Conservation (phyloP, 164 flowering plant genomes). For the Saururus chinensis region DNA sequence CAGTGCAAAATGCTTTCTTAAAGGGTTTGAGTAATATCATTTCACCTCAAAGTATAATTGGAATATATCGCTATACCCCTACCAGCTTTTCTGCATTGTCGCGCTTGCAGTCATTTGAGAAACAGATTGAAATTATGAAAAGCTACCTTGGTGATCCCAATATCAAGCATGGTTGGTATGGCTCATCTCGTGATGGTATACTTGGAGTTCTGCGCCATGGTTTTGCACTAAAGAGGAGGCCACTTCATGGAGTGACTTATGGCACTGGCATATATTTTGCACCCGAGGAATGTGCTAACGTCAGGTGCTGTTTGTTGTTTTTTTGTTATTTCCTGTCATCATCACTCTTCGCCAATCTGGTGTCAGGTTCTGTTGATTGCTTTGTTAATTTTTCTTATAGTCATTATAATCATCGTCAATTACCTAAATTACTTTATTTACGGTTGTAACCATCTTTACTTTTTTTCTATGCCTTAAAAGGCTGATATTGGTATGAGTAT, state of each 20-base stretch:
- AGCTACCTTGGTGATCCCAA: slow-evolving; percentile 20
- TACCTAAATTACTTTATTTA: neutral
- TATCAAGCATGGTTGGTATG: slow-evolving; percentile 18
- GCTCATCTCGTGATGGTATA: slow-evolving; percentile 10
- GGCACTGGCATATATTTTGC: slow-evolving; percentile 17
- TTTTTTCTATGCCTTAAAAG: neutral
- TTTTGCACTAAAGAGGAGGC: slow-evolving; percentile 5
- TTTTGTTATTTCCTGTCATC: too few species aligned
- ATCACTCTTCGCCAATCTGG: too few species aligned
- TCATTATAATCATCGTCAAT: too few species aligned
- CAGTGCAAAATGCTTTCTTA: slow-evolving; percentile 4
- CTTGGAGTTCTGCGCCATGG: slow-evolving; percentile 14
- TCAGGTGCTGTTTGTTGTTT: slow-evolving; percentile 6
- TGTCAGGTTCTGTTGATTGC: neutral
- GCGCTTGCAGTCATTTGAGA: slow-evolving; percentile 12
- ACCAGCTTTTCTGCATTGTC: slow-evolving; percentile 7
- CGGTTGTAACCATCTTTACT: neutral
- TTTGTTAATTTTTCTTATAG: neutral
- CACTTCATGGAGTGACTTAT: slow-evolving; percentile 4
- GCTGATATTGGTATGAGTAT: neutral
- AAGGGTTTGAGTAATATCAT: slow-evolving; percentile 5
- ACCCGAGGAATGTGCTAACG: slow-evolving; percentile 6
- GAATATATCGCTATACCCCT: slow-evolving; percentile 10
- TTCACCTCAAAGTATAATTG: slow-evolving; percentile 4
- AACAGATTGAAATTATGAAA: slow-evolving; percentile 12